Percentiles rank a stretch among this genome's conserved stretches.
phyloP scores from a whole-genome alignment of 257 asterid species.

The Asclepias syriaca region DNA sequence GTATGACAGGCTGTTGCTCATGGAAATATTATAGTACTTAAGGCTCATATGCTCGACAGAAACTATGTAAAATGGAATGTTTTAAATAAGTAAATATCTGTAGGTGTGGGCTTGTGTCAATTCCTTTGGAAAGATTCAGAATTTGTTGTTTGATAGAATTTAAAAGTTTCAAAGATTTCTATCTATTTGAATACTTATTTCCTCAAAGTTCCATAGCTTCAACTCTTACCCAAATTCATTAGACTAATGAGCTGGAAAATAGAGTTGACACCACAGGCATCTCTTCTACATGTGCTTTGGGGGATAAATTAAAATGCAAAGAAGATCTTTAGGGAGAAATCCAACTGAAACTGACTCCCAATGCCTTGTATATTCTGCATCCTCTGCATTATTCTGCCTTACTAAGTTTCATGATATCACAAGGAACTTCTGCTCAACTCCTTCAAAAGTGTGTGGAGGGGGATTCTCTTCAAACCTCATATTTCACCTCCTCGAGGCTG shows the following conservation, averaged over 20 bases:
- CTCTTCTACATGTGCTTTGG: neutral
- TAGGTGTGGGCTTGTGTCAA: neutral
- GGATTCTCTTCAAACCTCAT: constrained; percentile 69
- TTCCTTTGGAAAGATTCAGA: neutral
- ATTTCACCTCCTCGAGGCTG: constrained; percentile 69
- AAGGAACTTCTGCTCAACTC: constrained; percentile 76
- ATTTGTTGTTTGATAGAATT: neutral
- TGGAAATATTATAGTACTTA: neutral
- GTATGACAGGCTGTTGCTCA: neutral
- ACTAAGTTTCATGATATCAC: constrained; percentile 81
- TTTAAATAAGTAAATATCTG: neutral
- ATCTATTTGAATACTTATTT: neutral
- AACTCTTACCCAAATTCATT: neutral
- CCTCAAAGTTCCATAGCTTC: neutral
- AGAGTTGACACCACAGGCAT: neutral
- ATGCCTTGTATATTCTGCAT: constrained; percentile 87
- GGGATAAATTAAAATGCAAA: neutral
- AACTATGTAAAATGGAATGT: neutral
- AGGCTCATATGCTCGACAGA: neutral
- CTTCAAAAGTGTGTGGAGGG: constrained; percentile 48
- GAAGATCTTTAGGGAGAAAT: constrained; percentile 6
- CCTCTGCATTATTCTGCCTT: constrained; percentile 87
- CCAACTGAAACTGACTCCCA: constrained; percentile 55
- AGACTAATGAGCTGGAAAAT: neutral
- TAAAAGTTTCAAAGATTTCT: neutral